Conservation (phyloP, 208 protist genomes). For the Trypanosomatidae sp. region DNA sequence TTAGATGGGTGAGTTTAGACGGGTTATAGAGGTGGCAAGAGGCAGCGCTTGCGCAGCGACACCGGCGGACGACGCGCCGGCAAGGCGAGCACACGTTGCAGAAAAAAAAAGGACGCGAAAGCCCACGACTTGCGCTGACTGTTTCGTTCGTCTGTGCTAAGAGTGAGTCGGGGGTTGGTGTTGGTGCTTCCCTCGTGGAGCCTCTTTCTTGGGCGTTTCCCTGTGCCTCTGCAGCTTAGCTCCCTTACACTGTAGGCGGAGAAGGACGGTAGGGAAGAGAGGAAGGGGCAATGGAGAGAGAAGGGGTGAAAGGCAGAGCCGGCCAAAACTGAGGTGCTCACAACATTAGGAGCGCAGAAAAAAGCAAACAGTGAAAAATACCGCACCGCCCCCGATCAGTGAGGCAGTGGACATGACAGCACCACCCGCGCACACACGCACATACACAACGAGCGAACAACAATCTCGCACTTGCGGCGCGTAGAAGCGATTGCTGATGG, state of each 20-base stretch:
- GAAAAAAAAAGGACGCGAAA: slow-evolving; percentile 10
- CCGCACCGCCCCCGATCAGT: neutral
- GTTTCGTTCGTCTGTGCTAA: neutral
- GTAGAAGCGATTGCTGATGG: neutral
- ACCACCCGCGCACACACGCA: neutral
- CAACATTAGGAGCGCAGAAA: neutral
- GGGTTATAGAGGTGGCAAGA: neutral
- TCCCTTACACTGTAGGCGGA: neutral
- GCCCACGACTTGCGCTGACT: neutral
- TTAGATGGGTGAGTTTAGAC: neutral
- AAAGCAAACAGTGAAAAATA: slow-evolving; percentile 9
- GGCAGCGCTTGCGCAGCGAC: neutral
- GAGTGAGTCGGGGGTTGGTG: neutral
- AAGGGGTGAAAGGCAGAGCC: neutral
- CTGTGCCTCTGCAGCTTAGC: neutral
- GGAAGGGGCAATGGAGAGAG: neutral
- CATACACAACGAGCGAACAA: neutral
- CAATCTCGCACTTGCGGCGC: neutral
- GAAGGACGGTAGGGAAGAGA: no score
- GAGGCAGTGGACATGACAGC: slow-evolving; percentile 1
- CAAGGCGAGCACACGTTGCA: neutral
- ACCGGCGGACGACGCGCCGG: neutral
- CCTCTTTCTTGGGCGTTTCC: neutral
- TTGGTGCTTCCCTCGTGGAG: neutral
- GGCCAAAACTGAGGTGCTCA: neutral